Conservation (phyloP, 2,329 filamentous ascomycete species). For the Trichoderma sp. region DNA sequence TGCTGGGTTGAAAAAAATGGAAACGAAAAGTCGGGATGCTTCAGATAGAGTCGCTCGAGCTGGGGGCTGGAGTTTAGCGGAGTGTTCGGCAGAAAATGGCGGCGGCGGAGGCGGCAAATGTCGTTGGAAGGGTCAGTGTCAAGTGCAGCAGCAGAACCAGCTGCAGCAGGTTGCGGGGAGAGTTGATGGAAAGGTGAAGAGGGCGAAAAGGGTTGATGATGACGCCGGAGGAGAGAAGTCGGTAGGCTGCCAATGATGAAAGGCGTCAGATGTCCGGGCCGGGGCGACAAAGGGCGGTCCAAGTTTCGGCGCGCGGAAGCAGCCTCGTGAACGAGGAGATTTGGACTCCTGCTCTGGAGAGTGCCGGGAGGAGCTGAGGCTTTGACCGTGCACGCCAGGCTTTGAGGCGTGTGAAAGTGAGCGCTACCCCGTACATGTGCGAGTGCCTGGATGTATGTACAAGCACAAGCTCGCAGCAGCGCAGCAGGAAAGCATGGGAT, state of each 20-base stretch:
- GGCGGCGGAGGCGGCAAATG: constrained; percentile 7
- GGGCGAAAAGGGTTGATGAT: neutral
- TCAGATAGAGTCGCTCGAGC: neutral
- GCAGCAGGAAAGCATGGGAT: neutral
- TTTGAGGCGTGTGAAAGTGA: constrained; percentile 14
- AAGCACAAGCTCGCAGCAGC: neutral
- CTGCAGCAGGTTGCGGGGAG: constrained; percentile 14
- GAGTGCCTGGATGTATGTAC: neutral
- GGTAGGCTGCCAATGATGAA: constrained; percentile 12
- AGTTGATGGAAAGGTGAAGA: neutral
- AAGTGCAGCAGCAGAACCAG: constrained; percentile 11
- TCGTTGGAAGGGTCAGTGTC: constrained; percentile 1
- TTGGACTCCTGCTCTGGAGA: neutral
- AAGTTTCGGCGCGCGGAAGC: constrained; percentile 18
- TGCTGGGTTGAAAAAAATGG: constrained; percentile 4
- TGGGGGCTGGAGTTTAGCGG: constrained; percentile 16
- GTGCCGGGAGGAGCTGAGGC: constrained; percentile 14
- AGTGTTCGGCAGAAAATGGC: constrained; percentile 18
- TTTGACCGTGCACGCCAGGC: constrained; percentile 13
- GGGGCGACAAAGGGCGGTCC: constrained; percentile 10
- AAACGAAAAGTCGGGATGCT: constrained; percentile 10
- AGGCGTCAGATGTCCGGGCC: constrained; percentile 12
- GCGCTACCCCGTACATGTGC: constrained; percentile 14
- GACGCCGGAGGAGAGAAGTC: neutral
- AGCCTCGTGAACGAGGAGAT: constrained; percentile 19